These are phyloP conservation scores for Cladophialophora carrionii DNA, from an alignment of 2,329 filamentous ascomycete species.

Conservation along the genomic window DNA sequence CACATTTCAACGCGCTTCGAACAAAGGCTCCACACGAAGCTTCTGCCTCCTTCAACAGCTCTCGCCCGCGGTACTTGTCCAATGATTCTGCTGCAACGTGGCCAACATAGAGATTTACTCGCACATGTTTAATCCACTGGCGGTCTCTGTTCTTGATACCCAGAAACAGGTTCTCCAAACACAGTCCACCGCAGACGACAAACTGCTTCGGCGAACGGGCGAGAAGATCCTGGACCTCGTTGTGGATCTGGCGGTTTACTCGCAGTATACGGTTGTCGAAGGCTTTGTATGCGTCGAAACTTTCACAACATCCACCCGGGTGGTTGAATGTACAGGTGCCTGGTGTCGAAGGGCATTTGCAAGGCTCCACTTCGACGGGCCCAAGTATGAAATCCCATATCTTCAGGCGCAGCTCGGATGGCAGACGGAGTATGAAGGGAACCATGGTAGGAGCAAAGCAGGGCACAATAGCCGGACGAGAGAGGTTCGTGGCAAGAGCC, in stretches of 20 bases:
- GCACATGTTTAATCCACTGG: constrained; percentile 14
- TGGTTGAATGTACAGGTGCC: constrained; percentile 14
- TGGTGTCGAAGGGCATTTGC: constrained; percentile 15
- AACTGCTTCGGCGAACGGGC: constrained; percentile 18
- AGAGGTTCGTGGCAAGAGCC: background rate
- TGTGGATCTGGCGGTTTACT: constrained; percentile 21
- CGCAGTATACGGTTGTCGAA: constrained; percentile 27
- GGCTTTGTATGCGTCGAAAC: constrained; percentile 9
- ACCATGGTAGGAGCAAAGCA: background rate
- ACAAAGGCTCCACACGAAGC: constrained; percentile 21
- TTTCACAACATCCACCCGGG: constrained; percentile 9
- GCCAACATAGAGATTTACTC: constrained; percentile 24
- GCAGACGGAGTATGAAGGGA: constrained; percentile 19
- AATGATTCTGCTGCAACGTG: background rate
- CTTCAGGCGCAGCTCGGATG: constrained; percentile 26
- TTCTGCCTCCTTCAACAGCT: constrained; percentile 21
- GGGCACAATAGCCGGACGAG: background rate
- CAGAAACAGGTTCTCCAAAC: constrained; percentile 24
- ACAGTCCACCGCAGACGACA: constrained; percentile 23
- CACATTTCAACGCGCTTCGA: constrained; percentile 24
- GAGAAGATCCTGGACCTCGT: constrained; percentile 21
- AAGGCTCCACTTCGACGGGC: constrained; percentile 15
- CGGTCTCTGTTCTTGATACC: constrained; percentile 14
- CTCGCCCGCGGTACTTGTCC: constrained; percentile 1
- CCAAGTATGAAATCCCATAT: constrained; percentile 23